A percentile compares a stretch with the other conserved stretches of the same genome.
Evolutionary conservation across 2,329 filamentous ascomycete species (phyloP).

Genomic region (Colletotrichum brevisporum): DNA sequence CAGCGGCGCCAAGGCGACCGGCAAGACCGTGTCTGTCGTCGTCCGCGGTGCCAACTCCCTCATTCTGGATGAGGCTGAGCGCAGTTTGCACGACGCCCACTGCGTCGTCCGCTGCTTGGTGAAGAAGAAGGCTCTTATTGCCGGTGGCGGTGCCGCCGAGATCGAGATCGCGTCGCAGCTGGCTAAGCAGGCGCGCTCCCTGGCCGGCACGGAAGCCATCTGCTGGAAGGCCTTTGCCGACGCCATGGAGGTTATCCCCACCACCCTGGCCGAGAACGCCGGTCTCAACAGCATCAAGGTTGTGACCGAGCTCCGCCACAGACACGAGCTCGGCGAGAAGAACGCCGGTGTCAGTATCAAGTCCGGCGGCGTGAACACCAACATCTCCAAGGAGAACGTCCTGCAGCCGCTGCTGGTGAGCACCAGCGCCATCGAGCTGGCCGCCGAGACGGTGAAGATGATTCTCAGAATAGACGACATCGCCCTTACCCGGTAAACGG

Average conservation of each 20-base stretch:
- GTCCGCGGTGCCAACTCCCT: conserved; percentile 94
- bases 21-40: conserved; percentile 94
- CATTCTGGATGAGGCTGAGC: conserved; percentile 97
- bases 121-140: conserved; percentile 99
- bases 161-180: conserved; percentile 95
- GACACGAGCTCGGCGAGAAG: conserved; percentile 94
- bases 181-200: conserved; percentile 82
- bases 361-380: conserved; percentile 95
- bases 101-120: conserved; percentile 97
- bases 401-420: conserved; percentile 95
- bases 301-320: conserved; percentile 93
- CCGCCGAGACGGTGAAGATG: conserved; percentile 99
- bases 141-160: conserved; percentile 95
- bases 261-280: conserved; percentile 96
- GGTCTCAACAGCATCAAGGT: conserved; percentile 99
- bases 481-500: conserved; percentile 68
- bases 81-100: conserved; percentile 95
- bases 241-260: conserved; percentile 96
- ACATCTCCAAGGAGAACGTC: conserved; percentile 97
- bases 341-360: conserved; percentile 99
- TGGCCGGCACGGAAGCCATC: conserved; percentile 93
- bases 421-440: conserved; percentile 97
- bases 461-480: conserved; percentile 78
- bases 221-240: conserved; percentile 99
- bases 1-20: conserved; percentile 86